These are phyloP conservation scores for Triticum urartu DNA, from an alignment of 176 grass and related monocot genomes.

Conservation along the genomic window DNA sequence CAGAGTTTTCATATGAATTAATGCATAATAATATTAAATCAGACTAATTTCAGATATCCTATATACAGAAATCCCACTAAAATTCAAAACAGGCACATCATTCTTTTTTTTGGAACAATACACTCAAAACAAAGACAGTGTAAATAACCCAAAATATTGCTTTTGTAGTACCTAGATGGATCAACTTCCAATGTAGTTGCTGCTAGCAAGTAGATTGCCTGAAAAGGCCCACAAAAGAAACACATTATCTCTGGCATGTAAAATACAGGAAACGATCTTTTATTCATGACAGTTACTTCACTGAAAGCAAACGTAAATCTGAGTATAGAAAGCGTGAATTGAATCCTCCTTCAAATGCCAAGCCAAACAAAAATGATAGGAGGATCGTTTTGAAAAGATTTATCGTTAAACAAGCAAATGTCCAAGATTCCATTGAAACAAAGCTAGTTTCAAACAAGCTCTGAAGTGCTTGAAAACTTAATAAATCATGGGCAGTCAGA, in stretches of 20 bases:
- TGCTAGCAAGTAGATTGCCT: conserved; percentile 96
- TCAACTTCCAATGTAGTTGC: conserved; percentile 81
- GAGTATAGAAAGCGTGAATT: not conserved
- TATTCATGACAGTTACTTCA: not conserved
- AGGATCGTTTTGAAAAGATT: not conserved
- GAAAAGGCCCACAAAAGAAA: conserved; percentile 9
- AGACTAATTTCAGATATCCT: not conserved
- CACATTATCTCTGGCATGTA: not conserved
- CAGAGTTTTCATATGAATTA: not conserved
- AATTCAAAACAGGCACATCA: not conserved
- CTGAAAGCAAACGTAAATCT: not conserved
- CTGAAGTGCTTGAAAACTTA: not conserved
- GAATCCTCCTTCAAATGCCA: not conserved
- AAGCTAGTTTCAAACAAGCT: conserved; percentile 15
- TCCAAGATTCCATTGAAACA: not conserved
- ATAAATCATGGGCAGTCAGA: not conserved
- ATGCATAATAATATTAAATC: not conserved
- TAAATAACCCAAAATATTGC: not conserved
- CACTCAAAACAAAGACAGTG: conserved; percentile 2
- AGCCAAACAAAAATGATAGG: not conserved
- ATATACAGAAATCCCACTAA: not conserved
- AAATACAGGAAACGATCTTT: not conserved
- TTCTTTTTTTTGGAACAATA: not conserved
- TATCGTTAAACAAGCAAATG: not conserved
- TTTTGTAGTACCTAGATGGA: conserved; percentile 67